Evolutionary conservation across 2,329 filamentous ascomycete genomes (phyloP).

Genomic region (Davidsoniella neocaledoniae): DNA sequence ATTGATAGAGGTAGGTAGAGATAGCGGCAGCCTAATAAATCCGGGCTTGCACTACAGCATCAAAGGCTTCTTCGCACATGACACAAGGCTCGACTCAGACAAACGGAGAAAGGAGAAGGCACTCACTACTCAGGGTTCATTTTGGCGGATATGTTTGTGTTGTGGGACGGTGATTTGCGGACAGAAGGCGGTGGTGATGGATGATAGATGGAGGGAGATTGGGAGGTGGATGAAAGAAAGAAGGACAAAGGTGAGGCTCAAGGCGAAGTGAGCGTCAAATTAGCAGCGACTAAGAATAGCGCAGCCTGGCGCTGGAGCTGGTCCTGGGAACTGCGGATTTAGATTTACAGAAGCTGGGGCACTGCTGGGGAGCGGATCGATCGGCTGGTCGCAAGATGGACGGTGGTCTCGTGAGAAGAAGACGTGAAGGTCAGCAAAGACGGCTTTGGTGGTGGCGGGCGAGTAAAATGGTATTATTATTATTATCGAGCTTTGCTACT

Average conservation of each 20-base stretch:
- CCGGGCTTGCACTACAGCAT: conserved; percentile 10
- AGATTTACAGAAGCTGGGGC: no score
- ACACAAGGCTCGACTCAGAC: neutral
- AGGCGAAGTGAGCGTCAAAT: neutral
- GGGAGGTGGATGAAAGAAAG: neutral
- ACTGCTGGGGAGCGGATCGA: no score
- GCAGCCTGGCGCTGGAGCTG: neutral
- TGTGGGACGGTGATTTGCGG: neutral
- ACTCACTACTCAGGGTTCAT: conserved; percentile 90
- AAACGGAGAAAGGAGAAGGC: neutral
- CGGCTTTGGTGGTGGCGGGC: neutral
- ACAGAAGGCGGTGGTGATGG: neutral
- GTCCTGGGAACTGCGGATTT: no score
- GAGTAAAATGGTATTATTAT: no score
- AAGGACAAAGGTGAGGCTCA: conserved; percentile 2
- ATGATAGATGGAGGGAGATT: neutral
- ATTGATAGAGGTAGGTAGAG: neutral
- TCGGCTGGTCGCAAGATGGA: no score
- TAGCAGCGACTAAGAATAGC: neutral
- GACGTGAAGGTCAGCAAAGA: neutral
- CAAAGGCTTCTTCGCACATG: neutral
- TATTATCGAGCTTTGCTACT: no score
- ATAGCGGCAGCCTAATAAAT: neutral
- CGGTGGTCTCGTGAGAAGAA: no score
- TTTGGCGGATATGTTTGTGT: conserved; percentile 25